phyloP scores from a whole-genome alignment of 2,329 filamentous ascomycete species.

The Pezizomycotina sp. region DNA sequence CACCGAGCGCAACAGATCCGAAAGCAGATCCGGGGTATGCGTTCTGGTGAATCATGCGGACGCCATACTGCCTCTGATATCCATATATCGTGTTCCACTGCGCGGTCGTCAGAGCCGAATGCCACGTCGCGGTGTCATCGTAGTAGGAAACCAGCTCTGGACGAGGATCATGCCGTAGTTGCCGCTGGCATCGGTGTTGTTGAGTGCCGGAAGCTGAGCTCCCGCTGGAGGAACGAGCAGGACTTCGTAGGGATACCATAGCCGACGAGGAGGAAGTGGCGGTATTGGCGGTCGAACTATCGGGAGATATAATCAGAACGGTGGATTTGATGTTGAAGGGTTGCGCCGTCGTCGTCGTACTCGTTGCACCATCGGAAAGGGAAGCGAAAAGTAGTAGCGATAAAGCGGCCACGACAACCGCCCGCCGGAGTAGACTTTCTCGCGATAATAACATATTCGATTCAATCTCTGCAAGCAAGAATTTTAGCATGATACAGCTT shows the following conservation, averaged over 20 bases:
- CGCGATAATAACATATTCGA: no score
- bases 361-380: no score
- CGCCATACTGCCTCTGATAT: constrained; percentile 37
- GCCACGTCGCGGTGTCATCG: constrained; percentile 35
- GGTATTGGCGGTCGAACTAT: constrained; percentile 34
- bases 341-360: no score
- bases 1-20: constrained; percentile 32
- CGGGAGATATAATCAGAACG: constrained; percentile 41
- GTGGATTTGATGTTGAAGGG: no score
- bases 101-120: constrained; percentile 38
- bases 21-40: constrained; percentile 39
- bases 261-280: constrained; percentile 40
- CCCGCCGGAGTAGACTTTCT: no score
- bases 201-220: constrained; percentile 37
- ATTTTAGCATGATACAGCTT: no score
- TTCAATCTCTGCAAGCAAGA: no score
- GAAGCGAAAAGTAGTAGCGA: no score
- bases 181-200: constrained; percentile 34
- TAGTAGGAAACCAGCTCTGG: constrained; percentile 39
- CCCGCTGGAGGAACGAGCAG: constrained; percentile 40
- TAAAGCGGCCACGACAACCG: no score
- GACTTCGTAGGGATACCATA: constrained; percentile 45
- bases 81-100: constrained; percentile 42
- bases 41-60: constrained; percentile 45
- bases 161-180: constrained; percentile 45